Evolutionary conservation across 257 asterid genomes (phyloP).

Genomic region (Capsicum baccatum): DNA sequence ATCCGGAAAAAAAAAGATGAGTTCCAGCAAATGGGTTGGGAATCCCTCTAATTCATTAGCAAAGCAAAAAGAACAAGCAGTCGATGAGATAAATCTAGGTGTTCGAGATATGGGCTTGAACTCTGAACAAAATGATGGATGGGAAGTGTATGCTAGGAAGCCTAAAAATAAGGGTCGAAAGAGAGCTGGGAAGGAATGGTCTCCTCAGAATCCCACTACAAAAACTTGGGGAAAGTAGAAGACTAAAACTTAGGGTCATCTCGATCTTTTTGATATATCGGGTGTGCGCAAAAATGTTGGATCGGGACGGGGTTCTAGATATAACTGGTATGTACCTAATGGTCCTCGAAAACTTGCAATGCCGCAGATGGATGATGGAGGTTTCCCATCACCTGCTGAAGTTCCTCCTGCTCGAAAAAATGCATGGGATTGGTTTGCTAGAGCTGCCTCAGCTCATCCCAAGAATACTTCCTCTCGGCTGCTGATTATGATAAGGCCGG

Average conservation of each 20-base stretch:
- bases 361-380: slow-evolving; percentile 38
- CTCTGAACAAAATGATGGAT: slow-evolving; percentile 56
- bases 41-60: slow-evolving; percentile 29
- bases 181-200: slow-evolving; percentile 45
- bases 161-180: slow-evolving; percentile 52
- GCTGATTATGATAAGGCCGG: too few relatives aligned
- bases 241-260: slow-evolving; percentile 57
- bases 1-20: slow-evolving; percentile 40
- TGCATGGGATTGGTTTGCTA: slow-evolving; percentile 59
- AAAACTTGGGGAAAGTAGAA: slow-evolving; percentile 14
- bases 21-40: slow-evolving; percentile 47
- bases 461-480: slow-evolving; percentile 31
- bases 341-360: slow-evolving; percentile 46
- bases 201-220: slow-evolving; percentile 45
- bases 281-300: slow-evolving; percentile 52
- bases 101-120: slow-evolving; percentile 48
- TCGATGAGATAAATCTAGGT: slow-evolving; percentile 46
- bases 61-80: slow-evolving; percentile 41
- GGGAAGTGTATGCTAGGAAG: slow-evolving; percentile 69
- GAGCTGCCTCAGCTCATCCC: slow-evolving; percentile 41
- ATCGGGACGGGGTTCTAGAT: slow-evolving; percentile 53
- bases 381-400: slow-evolving; percentile 35
- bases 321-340: slow-evolving; percentile 46
- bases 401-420: slow-evolving; percentile 58
- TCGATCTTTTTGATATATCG: slow-evolving; percentile 50